phyloP scores from a whole-genome alignment of 805 yeast species.

The Cyberlindnera euphorbiae region DNA sequence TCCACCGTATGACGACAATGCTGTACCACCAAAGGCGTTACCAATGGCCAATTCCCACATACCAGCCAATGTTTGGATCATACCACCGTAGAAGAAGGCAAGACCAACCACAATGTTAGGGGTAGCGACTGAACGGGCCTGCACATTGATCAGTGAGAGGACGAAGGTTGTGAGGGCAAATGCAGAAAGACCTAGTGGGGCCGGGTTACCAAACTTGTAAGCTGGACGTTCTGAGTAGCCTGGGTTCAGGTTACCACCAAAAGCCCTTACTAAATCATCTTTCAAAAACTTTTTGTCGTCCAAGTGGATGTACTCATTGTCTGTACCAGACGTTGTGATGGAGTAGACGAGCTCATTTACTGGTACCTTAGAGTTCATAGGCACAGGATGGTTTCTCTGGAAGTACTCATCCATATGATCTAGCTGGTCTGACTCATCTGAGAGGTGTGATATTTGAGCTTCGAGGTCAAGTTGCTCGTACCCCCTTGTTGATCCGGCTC shows the following conservation, averaged over 20 bases:
- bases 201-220: slow-evolving; percentile 56
- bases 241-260: slow-evolving; percentile 72
- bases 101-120: slow-evolving; percentile 56
- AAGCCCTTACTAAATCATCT: slow-evolving; percentile 50
- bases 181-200: slow-evolving; percentile 61
- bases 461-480: slow-evolving; percentile 16
- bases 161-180: slow-evolving; percentile 57
- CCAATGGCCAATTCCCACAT: slow-evolving; percentile 65
- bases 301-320: slow-evolving; percentile 22
- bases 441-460: slow-evolving; percentile 18
- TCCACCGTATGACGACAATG: slow-evolving; percentile 39
- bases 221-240: slow-evolving; percentile 45
- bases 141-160: slow-evolving; percentile 46
- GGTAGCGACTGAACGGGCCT: slow-evolving; percentile 51
- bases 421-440: slow-evolving; percentile 12
- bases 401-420: slow-evolving; percentile 10
- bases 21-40: slow-evolving; percentile 60
- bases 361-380: slow-evolving; percentile 9
- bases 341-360: slow-evolving; percentile 14
- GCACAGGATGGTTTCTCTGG: slow-evolving; percentile 10
- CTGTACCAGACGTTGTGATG: slow-evolving; percentile 25
- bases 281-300: slow-evolving; percentile 29
- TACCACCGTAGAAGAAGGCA: slow-evolving; percentile 62
- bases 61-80: slow-evolving; percentile 56
- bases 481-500: slow-evolving; percentile 7